Base-by-base conservation (phyloP, 1,284 basidiomycete species). In the Trametes hirsuta region DNA sequence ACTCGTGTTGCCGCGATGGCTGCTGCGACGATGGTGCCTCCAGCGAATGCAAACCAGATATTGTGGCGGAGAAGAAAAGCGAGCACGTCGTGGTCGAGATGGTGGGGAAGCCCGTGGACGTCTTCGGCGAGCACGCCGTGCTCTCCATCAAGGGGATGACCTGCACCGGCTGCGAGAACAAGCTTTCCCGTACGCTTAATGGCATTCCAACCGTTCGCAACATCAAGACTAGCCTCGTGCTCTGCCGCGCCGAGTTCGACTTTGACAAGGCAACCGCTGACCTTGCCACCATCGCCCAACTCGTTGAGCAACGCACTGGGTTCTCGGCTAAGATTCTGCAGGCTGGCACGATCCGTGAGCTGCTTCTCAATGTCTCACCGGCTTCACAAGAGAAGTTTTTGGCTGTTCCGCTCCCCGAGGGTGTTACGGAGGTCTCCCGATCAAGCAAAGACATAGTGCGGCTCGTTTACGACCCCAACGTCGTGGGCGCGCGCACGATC, bases 131-230 rank as follows among this genome's bases (percentile, higher is more conserved):
- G 37, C 72, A 67, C 35, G 68, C 66, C 2, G 64, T 71, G 2
- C 58, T 74, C 11, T 67, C 72, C 2, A 62, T 74, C 53, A 70
- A 70, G 48, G 72, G 72, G 8, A 74, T 74, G 72, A 74, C 72
- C 5, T 74, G 72, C 66, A 72, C 69, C 5, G 72, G 72, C 3
- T 74, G 72, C 63, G 72, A 74, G 65, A 74, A 71, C 66, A 72
- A 74, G 53, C 65, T 74, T 36, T 70, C 67, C 18, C 63, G 67
- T 42, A 65, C 65, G 8, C 65, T 74, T 10, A 47, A 53, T 5
- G 67, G 62, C 1, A 69, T 71, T 39, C 55, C 68, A 1, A 42
- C 66, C 37, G 63, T 73, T 40, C 49, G 50, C 55, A 72, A 74
- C 55, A 50, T 68, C 56, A 74, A 74, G 71, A 71, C 71, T 2